These are phyloP conservation scores for Bondarzewia mesenterica DNA, from an alignment of 1,284 basidiomycete genomes.

Conservation along the genomic window DNA sequence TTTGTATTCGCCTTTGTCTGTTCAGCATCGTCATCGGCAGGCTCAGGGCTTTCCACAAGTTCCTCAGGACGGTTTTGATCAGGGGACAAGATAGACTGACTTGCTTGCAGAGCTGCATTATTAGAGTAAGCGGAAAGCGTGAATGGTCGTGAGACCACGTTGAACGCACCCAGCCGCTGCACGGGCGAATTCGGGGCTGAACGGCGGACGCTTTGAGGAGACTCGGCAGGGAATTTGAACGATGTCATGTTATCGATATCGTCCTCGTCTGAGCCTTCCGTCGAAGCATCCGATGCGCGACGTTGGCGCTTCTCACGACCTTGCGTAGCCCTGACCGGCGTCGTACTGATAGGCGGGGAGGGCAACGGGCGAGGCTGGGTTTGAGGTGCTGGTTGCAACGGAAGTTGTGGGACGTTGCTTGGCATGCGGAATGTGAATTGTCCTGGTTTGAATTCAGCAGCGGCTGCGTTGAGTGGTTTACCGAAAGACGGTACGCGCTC, in stretches of 20 bases:
- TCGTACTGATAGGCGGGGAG: slow-evolving; percentile 19
- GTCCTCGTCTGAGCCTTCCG: slow-evolving; percentile 23
- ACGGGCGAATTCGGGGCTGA: slow-evolving; percentile 34
- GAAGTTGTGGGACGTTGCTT: slow-evolving; percentile 51
- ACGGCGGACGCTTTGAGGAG: slow-evolving; percentile 35
- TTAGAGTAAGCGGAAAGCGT: neutral
- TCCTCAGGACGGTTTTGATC: neutral
- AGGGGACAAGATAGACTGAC: too few species aligned
- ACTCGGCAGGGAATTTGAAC: slow-evolving; percentile 59
- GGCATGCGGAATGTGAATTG: slow-evolving; percentile 70
- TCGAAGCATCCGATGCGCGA: slow-evolving; percentile 29
- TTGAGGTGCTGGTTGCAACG: slow-evolving; percentile 19
- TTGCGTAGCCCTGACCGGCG: slow-evolving; percentile 34
- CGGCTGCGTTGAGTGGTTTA: slow-evolving; percentile 64
- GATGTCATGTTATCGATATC: slow-evolving; percentile 52
- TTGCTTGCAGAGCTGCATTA: too few species aligned
- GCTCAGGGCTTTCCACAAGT: neutral
- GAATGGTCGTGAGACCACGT: neutral
- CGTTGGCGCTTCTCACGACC: slow-evolving; percentile 73
- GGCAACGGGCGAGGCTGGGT: slow-evolving; percentile 25
- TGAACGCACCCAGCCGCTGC: slow-evolving; percentile 42
- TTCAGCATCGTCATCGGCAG: slow-evolving; percentile 10
- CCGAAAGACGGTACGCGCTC: slow-evolving; percentile 52
- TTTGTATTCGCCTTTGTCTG: slow-evolving; percentile 18
- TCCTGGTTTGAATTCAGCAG: slow-evolving; percentile 71